Conservation (phyloP, 441 rosid genomes). For the Pelargonium myrrhifolium region DNA sequence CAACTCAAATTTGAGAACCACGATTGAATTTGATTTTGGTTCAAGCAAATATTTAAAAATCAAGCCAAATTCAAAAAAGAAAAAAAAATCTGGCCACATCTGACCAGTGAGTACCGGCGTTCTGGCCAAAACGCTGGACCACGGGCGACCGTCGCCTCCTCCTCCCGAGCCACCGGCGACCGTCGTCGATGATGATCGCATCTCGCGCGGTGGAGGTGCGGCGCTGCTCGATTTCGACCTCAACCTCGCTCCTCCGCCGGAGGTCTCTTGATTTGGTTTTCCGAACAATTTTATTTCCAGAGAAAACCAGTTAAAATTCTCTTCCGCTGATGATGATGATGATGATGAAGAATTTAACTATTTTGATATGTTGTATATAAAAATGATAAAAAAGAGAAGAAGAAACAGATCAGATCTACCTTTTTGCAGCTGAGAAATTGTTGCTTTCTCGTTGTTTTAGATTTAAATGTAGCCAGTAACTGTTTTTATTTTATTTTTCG, state of each 20-base stretch:
- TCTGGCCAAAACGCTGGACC: too few species aligned
- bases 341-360: neutral
- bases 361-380: neutral
- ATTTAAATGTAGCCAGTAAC: neutral
- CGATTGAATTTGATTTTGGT: too few species aligned
- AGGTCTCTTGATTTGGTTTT: neutral
- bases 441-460: neutral
- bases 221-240: neutral
- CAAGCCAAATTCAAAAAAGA: too few species aligned
- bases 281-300: neutral
- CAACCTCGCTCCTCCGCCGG: neutral
- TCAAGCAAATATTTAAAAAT: too few species aligned
- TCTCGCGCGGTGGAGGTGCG: neutral
- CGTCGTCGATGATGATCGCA: neutral
- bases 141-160: too few species aligned
- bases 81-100: too few species aligned
- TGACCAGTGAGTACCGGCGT: too few species aligned
- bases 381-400: neutral
- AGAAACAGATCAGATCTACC: neutral
- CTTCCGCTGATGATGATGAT: neutral
- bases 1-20: too few species aligned
- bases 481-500: neutral
- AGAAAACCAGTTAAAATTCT: neutral
- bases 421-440: neutral
- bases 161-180: too few species aligned